Conservation (phyloP, 371 early-diverging fungal genomes). For the Mortierella sp. region DNA sequence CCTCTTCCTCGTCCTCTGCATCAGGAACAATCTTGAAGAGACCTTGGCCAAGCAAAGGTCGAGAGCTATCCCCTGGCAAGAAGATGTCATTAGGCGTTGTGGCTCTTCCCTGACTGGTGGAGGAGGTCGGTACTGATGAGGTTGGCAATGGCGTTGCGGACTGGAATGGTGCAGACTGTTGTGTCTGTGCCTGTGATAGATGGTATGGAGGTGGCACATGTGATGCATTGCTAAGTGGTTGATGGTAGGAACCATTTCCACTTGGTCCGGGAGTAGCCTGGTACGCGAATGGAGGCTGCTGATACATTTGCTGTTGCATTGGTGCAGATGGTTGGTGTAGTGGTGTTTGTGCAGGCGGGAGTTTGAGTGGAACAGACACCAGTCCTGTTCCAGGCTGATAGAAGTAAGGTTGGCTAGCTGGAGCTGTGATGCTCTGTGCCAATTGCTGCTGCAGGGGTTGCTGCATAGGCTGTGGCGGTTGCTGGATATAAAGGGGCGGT, state of each 20-base stretch:
- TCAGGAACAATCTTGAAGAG: conserved; percentile 51
- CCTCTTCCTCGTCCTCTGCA: conserved; percentile 50
- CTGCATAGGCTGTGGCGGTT: neutral
- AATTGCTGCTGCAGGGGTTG: neutral
- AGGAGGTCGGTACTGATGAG: neutral
- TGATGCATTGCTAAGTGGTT: neutral
- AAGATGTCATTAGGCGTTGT: conserved; percentile 19
- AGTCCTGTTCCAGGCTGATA: conserved; percentile 33
- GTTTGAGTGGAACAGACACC: conserved; percentile 14
- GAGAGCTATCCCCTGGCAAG: conserved; percentile 41
- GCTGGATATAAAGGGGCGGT: too few relatives aligned
- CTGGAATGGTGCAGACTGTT: conserved; percentile 3
- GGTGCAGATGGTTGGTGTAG: conserved; percentile 2
- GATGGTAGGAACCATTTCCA: neutral
- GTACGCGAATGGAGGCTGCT: neutral
- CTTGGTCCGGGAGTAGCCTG: conserved; percentile 3
- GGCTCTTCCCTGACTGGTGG: neutral
- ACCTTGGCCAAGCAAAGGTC: conserved; percentile 44
- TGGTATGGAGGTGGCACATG: neutral
- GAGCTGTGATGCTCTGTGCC: conserved; percentile 9
- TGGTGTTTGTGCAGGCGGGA: neutral
- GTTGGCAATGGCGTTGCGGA: neutral
- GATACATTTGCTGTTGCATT: neutral
- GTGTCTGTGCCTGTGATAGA: neutral
- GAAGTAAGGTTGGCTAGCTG: conserved; percentile 21